phyloP scores from a whole-genome alignment of 2,329 filamentous ascomycete genomes.

The Apiospora pterosperma region DNA sequence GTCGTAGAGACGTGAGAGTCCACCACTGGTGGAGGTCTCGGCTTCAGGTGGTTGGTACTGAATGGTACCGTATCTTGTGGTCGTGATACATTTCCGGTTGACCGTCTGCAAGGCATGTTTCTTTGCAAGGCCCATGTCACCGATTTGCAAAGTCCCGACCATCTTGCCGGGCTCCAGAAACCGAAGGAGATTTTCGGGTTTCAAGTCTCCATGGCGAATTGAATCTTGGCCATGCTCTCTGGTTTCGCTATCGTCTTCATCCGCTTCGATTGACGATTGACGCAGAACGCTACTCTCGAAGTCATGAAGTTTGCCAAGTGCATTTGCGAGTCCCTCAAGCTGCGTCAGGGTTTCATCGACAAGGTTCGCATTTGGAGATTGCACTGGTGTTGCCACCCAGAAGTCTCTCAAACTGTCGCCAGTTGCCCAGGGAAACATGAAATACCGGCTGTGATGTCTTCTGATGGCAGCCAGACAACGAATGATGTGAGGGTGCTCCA shows the following conservation, averaged over 20 bases:
- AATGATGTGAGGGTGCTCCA: slow-evolving; percentile 31
- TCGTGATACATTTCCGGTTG: background rate
- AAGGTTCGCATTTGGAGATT: slow-evolving; percentile 5
- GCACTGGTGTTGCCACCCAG: slow-evolving; percentile 6
- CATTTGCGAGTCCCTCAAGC: background rate
- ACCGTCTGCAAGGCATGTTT: slow-evolving; percentile 8
- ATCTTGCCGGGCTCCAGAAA: slow-evolving; percentile 6
- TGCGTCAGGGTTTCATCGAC: background rate
- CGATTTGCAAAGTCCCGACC: slow-evolving; percentile 11
- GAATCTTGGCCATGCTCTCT: background rate
- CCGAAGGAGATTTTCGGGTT: background rate
- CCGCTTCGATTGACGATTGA: too few relatives aligned
- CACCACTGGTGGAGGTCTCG: background rate
- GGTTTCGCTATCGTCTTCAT: background rate
- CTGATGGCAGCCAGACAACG: slow-evolving; percentile 9
- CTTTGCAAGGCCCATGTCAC: slow-evolving; percentile 15
- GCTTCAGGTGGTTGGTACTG: background rate
- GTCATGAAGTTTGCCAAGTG: background rate
- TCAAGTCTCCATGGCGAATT: background rate
- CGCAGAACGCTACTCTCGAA: too few relatives aligned
- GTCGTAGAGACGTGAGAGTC: slow-evolving; percentile 18
- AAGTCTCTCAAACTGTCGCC: slow-evolving; percentile 16
- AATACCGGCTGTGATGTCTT: slow-evolving; percentile 7
- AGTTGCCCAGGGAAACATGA: slow-evolving; percentile 18
- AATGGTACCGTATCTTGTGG: background rate